phyloP scores from a whole-genome alignment of 306 rosid genomes.

The Vigna hirtella region DNA sequence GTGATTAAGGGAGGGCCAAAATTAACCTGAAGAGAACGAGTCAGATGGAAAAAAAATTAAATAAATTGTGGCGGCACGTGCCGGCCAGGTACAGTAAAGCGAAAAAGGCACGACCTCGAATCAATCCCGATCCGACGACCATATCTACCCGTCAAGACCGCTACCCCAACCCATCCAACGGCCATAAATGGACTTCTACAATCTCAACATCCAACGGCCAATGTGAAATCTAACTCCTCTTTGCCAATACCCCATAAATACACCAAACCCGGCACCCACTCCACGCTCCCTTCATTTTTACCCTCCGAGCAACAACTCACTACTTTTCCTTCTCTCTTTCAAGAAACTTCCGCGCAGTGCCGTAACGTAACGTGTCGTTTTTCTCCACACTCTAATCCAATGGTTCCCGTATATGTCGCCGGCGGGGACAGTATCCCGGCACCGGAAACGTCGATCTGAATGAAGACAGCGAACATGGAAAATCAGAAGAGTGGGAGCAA shows the following conservation, averaged over 20 bases:
- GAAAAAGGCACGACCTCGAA: conserved; percentile 55
- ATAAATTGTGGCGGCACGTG: conserved; percentile 67
- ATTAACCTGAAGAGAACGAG: conserved; percentile 26
- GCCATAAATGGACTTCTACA: background rate
- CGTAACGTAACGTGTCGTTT: background rate
- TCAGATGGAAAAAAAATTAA: conserved; percentile 3
- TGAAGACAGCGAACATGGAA: conserved; percentile 56
- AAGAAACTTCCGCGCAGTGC: background rate
- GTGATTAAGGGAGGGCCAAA: background rate
- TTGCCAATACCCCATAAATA: conserved; percentile 44
- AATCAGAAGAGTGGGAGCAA: conserved; percentile 73
- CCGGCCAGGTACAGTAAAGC: conserved; percentile 62
- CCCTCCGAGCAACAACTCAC: conserved; percentile 8
- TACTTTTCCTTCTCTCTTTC: background rate
- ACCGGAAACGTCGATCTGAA: conserved; percentile 38
- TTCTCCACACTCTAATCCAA: background rate
- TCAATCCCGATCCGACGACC: conserved; percentile 69
- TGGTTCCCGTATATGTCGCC: conserved; percentile 61
- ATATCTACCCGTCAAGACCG: conserved; percentile 53
- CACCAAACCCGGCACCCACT: conserved; percentile 46
- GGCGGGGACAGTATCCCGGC: conserved; percentile 57
- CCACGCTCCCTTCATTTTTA: conserved; percentile 38
- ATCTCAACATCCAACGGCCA: conserved; percentile 51
- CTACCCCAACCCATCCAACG: conserved; percentile 46
- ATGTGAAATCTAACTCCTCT: conserved; percentile 50